These are phyloP conservation scores for Ophiostoma perfectum DNA, from an alignment of 2,329 filamentous ascomycete genomes.

Conservation along the genomic window DNA sequence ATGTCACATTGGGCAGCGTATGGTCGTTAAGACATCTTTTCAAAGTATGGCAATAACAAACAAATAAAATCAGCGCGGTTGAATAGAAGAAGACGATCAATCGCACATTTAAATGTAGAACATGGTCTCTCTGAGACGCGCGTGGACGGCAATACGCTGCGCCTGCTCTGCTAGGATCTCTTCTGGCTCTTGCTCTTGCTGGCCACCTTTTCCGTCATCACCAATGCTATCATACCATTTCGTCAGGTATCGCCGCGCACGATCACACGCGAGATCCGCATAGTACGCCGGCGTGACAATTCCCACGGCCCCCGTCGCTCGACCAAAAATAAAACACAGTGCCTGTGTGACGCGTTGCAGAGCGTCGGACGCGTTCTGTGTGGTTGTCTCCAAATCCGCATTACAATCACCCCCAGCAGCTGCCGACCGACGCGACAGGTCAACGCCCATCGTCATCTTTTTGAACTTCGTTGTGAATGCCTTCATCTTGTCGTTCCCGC, in stretches of 20 bases:
- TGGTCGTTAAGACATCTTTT: not conserved
- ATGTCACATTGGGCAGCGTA: too few species aligned
- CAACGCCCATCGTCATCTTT: not conserved
- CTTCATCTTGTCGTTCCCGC: not conserved
- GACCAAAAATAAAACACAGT: slow-evolving; percentile 64
- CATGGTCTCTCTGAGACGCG: slow-evolving; percentile 19
- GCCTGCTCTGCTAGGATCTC: not conserved
- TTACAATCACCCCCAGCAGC: not conserved
- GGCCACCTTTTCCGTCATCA: not conserved
- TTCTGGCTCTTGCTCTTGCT: not conserved
- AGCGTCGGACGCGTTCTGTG: slow-evolving; percentile 46
- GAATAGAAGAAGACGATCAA: too few species aligned
- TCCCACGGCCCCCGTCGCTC: slow-evolving; percentile 65
- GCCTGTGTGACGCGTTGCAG: slow-evolving; percentile 60
- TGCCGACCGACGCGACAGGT: not conserved
- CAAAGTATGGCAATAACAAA: not conserved
- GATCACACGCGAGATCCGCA: slow-evolving; percentile 65
- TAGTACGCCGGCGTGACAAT: slow-evolving; percentile 70
- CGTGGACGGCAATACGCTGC: slow-evolving; percentile 19
- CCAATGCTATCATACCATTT: slow-evolving; percentile 40
- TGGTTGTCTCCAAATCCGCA: not conserved
- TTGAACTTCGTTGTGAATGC: not conserved
- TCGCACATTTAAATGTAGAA: slow-evolving; percentile 22
- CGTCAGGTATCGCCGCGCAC: slow-evolving; percentile 58
- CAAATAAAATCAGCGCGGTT: not conserved